Conservation (phyloP, 2,329 filamentous ascomycete genomes). For the Thelonectria discophora region DNA sequence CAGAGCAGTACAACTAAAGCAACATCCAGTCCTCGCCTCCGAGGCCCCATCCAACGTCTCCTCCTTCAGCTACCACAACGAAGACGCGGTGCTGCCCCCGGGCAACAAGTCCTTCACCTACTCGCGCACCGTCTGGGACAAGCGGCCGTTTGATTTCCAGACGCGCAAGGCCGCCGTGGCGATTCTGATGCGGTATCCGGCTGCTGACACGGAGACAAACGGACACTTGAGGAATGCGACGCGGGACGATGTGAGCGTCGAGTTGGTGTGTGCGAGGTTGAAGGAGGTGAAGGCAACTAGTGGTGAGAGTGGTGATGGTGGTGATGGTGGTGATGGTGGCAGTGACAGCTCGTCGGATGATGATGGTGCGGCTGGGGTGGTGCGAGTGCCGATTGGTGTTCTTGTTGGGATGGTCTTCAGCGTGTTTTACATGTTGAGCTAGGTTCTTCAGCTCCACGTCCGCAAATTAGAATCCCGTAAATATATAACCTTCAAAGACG, state of each 20-base stretch:
- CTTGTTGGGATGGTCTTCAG: not conserved
- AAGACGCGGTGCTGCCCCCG: slow-evolving; percentile 1
- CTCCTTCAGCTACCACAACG: not conserved
- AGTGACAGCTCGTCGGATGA: not conserved
- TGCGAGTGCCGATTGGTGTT: not conserved
- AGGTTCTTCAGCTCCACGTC: too few species aligned
- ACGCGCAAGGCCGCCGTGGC: slow-evolving; percentile 5
- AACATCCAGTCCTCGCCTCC: not conserved
- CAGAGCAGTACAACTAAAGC: not conserved
- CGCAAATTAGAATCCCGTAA: too few species aligned
- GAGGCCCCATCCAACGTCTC: not conserved
- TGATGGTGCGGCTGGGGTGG: not conserved
- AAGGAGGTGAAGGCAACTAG: not conserved
- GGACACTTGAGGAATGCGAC: slow-evolving; percentile 3
- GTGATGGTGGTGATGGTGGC: not conserved
- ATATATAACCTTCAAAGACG: too few species aligned
- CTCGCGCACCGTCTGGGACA: not conserved
- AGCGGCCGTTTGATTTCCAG: not conserved
- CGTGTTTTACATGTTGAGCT: not conserved
- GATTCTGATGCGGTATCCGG: slow-evolving; percentile 1
- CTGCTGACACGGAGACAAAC: not conserved
- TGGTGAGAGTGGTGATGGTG: not conserved
- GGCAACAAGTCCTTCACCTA: slow-evolving; percentile 13
- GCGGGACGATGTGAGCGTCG: not conserved
- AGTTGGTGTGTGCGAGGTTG: slow-evolving; percentile 1